Conservation (phyloP, 129 eudicot genomes). For the Arctium minus region DNA sequence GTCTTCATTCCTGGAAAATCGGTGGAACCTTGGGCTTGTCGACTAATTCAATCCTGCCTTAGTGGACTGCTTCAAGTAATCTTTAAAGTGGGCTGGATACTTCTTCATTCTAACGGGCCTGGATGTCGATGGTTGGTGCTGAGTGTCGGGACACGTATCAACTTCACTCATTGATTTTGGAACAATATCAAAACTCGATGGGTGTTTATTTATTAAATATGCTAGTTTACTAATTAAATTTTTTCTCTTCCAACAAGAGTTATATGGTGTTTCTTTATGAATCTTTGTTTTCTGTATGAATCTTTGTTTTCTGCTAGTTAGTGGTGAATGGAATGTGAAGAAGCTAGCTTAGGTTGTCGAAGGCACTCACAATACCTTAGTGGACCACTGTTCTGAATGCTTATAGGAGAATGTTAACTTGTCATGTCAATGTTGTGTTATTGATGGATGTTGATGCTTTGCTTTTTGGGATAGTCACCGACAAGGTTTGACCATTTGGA, state of each 20-base stretch:
- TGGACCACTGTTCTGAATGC: slow-evolving; percentile 92
- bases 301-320: slow-evolving; percentile 20
- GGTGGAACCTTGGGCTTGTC: too few species aligned
- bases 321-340: slow-evolving; percentile 93
- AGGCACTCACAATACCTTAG: slow-evolving; percentile 94
- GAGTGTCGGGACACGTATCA: too few species aligned
- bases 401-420: slow-evolving; percentile 86
- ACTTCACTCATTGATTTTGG: too few species aligned
- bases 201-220: too few species aligned
- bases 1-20: too few species aligned
- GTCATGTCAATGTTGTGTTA: slow-evolving; percentile 90
- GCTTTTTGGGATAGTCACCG: slow-evolving; percentile 93
- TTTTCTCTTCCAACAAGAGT: background rate
- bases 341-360: slow-evolving; percentile 65
- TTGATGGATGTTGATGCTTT: slow-evolving; percentile 90
- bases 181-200: too few species aligned
- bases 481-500: slow-evolving; percentile 53
- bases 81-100: too few species aligned
- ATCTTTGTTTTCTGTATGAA: background rate
- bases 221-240: background rate
- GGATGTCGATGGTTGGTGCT: too few species aligned
- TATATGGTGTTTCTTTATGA: background rate
- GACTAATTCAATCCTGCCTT: too few species aligned
- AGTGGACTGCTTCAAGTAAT: too few species aligned
- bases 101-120: too few species aligned